A percentile compares a stretch with the other conserved stretches of the same genome.
Evolutionary conservation across 371 early-diverging fungal species (phyloP).

Genomic region (Syncephalastrum sp.): DNA sequence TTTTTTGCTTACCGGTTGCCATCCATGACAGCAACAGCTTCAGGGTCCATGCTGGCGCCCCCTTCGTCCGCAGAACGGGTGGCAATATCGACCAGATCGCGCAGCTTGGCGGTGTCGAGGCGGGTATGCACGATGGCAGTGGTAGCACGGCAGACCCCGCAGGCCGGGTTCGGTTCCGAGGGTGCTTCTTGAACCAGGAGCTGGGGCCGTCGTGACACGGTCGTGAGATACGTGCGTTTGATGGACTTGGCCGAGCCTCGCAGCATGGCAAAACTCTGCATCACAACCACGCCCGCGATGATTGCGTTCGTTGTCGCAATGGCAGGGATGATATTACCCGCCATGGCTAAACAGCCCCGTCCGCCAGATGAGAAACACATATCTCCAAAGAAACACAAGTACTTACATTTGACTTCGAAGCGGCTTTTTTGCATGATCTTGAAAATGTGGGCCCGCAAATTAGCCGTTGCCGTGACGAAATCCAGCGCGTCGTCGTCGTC

Average conservation of each 20-base stretch:
- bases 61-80: slow-evolving; percentile 29
- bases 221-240: slow-evolving; percentile 57
- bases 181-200: slow-evolving; percentile 53
- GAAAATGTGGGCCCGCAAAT: slow-evolving; percentile 83
- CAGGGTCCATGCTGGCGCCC: slow-evolving; percentile 48
- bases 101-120: slow-evolving; percentile 43
- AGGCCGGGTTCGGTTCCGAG: slow-evolving; percentile 57
- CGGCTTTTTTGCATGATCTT: slow-evolving; percentile 75
- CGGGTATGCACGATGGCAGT: slow-evolving; percentile 47
- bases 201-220: slow-evolving; percentile 48
- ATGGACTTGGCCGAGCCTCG: slow-evolving; percentile 50
- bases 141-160: slow-evolving; percentile 57
- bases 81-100: slow-evolving; percentile 45
- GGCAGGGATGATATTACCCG: slow-evolving; percentile 99
- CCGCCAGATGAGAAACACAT: neutral
- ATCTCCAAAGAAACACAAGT: too few relatives aligned
- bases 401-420: slow-evolving; percentile 86
- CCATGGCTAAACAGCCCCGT: slow-evolving; percentile 76
- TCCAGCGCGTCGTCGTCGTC: slow-evolving; percentile 87
- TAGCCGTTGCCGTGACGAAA: slow-evolving; percentile 92
- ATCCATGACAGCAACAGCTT: slow-evolving; percentile 48
- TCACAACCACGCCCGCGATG: slow-evolving; percentile 93
- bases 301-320: slow-evolving; percentile 99
- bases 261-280: slow-evolving; percentile 80
- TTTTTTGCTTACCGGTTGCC: slow-evolving; percentile 51